Percentiles rank a stretch among this genome's conserved stretches.
phyloP scores from a whole-genome alignment of 78 protist genomes.

The Polysphondylium violaceum region DNA sequence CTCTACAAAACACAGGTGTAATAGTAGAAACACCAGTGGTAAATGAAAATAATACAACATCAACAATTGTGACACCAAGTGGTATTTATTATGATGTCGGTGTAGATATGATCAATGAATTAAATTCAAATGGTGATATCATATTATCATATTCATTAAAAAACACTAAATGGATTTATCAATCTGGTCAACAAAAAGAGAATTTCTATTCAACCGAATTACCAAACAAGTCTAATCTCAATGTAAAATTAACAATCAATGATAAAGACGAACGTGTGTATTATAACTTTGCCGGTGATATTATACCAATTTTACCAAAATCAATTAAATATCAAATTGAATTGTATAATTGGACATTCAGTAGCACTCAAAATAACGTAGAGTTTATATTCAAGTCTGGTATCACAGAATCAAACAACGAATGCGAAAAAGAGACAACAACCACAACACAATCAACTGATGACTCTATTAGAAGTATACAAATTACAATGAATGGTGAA shows the following conservation, averaged over 20 bases:
- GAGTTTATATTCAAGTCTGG: neutral
- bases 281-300: conserved; percentile 41
- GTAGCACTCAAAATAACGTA: neutral
- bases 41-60: neutral
- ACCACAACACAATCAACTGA: neutral
- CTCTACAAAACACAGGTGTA: neutral
- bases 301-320: neutral
- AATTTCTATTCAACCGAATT: neutral
- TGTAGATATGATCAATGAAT: neutral
- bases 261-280: neutral
- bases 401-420: too few relatives aligned
- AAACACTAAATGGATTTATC: neutral
- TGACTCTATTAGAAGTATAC: conserved; percentile 6
- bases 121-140: neutral
- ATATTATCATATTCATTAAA: neutral
- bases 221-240: neutral
- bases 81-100: neutral
- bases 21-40: too few relatives aligned
- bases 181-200: neutral
- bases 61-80: neutral
- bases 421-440: too few relatives aligned
- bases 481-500: conserved; percentile 1
- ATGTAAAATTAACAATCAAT: conserved; percentile 4
- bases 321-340: conserved; percentile 37
- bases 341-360: conserved; percentile 16